Conservation (phyloP, 1,139 yeast species). For the Yamadazyma diddensiae region DNA sequence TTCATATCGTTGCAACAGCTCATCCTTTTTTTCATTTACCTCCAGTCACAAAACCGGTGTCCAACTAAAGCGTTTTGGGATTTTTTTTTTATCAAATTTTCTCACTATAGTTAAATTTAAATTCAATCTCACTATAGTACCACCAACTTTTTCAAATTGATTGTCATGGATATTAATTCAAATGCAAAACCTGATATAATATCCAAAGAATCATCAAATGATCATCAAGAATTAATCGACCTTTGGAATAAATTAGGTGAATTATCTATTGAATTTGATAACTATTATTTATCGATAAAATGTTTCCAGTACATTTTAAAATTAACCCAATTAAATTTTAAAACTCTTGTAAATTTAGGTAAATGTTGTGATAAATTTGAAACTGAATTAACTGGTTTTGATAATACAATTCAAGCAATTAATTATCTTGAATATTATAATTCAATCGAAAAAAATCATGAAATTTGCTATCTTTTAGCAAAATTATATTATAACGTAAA, state of each 20-base stretch:
- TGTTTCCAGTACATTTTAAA: constrained; percentile 9
- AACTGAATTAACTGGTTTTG: constrained; percentile 5
- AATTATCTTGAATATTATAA: constrained; percentile 6
- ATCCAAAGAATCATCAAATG: too few relatives aligned
- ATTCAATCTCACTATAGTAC: too few relatives aligned
- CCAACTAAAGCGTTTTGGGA: too few relatives aligned
- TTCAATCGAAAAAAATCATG: background rate
- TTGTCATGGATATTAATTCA: too few relatives aligned
- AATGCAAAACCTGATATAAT: too few relatives aligned
- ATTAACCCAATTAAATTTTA: constrained; percentile 4
- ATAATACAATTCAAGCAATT: constrained; percentile 7
- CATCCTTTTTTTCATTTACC: too few relatives aligned
- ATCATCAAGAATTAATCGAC: constrained; percentile 1
- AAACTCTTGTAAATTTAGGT: constrained; percentile 4
- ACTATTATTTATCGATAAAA: constrained; percentile 4
- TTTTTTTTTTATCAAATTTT: too few relatives aligned
- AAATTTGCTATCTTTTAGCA: constrained; percentile 2
- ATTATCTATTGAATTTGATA: constrained; percentile 7
- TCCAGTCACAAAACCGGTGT: too few relatives aligned
- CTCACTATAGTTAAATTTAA: too few relatives aligned
- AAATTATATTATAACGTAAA: constrained; percentile 5
- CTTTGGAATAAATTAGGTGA: constrained; percentile 10
- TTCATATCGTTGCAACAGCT: too few relatives aligned
- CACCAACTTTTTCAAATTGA: too few relatives aligned
- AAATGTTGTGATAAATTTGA: constrained; percentile 7